Evolutionary conservation across 176 grass and related monocot genomes (phyloP).

Genomic region (Avena atlantica): DNA sequence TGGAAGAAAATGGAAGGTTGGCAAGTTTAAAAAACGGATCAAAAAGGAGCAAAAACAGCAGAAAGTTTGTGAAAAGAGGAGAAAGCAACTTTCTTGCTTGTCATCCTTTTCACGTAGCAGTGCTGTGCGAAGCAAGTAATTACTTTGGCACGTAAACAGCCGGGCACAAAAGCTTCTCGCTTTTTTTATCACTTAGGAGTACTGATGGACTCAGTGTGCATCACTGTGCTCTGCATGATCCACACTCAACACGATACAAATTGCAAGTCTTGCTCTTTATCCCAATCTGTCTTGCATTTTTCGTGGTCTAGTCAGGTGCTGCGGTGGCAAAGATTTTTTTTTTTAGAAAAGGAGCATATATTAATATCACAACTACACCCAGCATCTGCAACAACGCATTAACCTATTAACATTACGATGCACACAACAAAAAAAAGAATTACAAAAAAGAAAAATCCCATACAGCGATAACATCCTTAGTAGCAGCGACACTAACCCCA

Average conservation of each 20-base stretch:
- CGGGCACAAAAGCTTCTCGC: constrained; percentile 1
- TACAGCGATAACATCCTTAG: too few relatives aligned
- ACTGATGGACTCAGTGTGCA: constrained; percentile 31
- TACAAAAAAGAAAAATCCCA: too few relatives aligned
- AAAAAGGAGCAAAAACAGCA: constrained; percentile 48
- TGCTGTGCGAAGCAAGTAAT: constrained; percentile 30
- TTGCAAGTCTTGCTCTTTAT: neutral
- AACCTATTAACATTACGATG: too few relatives aligned
- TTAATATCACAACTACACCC: too few relatives aligned
- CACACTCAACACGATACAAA: neutral
- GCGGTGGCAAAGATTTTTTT: too few relatives aligned
- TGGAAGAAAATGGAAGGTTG: constrained; percentile 59
- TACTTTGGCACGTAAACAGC: constrained; percentile 43
- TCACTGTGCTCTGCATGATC: constrained; percentile 19
- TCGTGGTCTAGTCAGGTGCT: neutral
- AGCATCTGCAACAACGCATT: too few relatives aligned
- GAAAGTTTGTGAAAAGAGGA: constrained; percentile 58
- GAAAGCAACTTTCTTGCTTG: constrained; percentile 47
- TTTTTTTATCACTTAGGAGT: neutral
- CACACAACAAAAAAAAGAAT: too few relatives aligned
- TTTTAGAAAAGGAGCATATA: too few relatives aligned
- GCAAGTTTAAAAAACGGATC: constrained; percentile 47
- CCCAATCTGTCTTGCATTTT: neutral
- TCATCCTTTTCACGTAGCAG: constrained; percentile 27
- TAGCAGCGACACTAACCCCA: too few relatives aligned